Conservation (phyloP, 208 protist species). For the Angomonas desouzai region DNA sequence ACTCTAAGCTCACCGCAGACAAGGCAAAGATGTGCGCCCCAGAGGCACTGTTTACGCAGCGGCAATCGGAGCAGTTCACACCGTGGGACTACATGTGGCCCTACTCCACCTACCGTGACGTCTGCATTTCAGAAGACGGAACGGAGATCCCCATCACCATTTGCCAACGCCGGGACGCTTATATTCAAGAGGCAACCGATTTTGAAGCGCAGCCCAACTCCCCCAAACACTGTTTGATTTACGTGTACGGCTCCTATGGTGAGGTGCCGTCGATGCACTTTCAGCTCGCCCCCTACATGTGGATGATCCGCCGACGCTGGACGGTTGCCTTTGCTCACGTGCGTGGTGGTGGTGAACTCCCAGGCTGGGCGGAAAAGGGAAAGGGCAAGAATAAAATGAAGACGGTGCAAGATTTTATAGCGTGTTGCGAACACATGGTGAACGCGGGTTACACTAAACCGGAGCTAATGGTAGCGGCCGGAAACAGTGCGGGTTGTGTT, state of each 20-base stretch:
- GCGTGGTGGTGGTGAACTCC: slow-evolving; percentile 90
- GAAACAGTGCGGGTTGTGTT: slow-evolving; percentile 91
- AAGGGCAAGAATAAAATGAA: slow-evolving; percentile 85
- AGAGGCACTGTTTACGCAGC: slow-evolving; percentile 85
- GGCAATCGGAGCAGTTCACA: slow-evolving; percentile 88
- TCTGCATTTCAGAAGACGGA: slow-evolving; percentile 78
- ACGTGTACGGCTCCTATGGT: slow-evolving; percentile 89
- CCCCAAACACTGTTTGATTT: slow-evolving; percentile 88
- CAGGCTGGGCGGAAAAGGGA: slow-evolving; percentile 76
- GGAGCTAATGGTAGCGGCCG: slow-evolving; percentile 85
- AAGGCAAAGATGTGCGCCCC: slow-evolving; percentile 58
- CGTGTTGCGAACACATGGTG: slow-evolving; percentile 91
- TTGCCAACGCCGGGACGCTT: slow-evolving; percentile 81
- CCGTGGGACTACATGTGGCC: slow-evolving; percentile 94
- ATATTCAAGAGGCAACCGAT: slow-evolving; percentile 87
- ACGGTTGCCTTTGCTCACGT: slow-evolving; percentile 91
- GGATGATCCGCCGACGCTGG: slow-evolving; percentile 88
- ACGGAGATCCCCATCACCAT: slow-evolving; percentile 89
- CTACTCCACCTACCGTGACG: slow-evolving; percentile 88
- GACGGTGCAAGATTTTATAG: slow-evolving; percentile 90
- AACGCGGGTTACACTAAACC: slow-evolving; percentile 81
- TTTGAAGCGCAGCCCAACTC: slow-evolving; percentile 84
- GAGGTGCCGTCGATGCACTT: slow-evolving; percentile 91
- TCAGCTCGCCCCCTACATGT: slow-evolving; percentile 92
- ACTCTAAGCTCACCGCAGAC: slow-evolving; percentile 65